Evolutionary conservation across 176 grass and related monocot species (phyloP), one percentile per base, ranked within the genome.

Genomic region (Tillandsia fasciculata): DNA sequence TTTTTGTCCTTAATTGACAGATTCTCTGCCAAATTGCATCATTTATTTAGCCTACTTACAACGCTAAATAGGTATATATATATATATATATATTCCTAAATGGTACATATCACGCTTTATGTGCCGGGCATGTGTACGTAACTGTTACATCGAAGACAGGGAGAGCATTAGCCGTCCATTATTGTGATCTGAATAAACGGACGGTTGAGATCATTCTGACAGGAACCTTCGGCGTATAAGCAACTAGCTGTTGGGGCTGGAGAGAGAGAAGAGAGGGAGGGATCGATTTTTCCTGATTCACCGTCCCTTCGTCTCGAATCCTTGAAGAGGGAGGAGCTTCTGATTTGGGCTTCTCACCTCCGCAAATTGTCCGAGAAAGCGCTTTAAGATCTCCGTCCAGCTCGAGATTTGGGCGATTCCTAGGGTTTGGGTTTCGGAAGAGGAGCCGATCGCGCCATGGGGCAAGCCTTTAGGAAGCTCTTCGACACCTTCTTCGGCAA

Each of bases 381-480:
- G 56, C 56, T 59, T 20, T 69, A 29, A 42, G 54, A 77, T 64
- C 14, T 11, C 18, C 53, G 12, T 59, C 78, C 65, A 77, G 73
- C 10, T 4, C 15, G 69, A 51, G 52, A 10, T 12, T 47, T 42
- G 12, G 13, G 9, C 10, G 28, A 75, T 57, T 66, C 76, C 53
- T 48, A 72, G 51, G 23, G 15, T 1, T 13, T 9, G 23, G 68
- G 8, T 8, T 10, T 28, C 50, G 12, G 18, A 56, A 17, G 63
- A 8, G 64, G 47, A 66, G 48, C 13, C 6, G 50, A 56, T 20
- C 56, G 63, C 58, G 23, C 22, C 61, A 91, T 91, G 88, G 88
- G 88, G 58, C 88, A 91, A 78, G 88, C 88, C 67, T 91, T 91
- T 76, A 83, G 88, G 51, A 91, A 91, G 81, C 72, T 91, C 72